These are phyloP conservation scores for Plasmodium billcollinsi DNA, from an alignment of 169 alveolate species.

Conservation along the genomic window DNA sequence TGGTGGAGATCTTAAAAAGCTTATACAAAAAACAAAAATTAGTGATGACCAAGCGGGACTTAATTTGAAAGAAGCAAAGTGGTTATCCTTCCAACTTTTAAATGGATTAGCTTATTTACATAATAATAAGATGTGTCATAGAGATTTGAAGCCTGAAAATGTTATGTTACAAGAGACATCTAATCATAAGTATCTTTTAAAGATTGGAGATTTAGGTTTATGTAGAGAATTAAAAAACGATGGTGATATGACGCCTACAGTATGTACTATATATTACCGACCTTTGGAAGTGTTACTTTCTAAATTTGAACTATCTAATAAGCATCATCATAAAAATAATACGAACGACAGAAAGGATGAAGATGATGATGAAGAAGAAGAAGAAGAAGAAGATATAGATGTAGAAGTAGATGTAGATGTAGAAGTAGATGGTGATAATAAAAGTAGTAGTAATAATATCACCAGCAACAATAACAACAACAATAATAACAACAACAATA, in stretches of 20 bases:
- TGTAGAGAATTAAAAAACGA: conserved; percentile 89
- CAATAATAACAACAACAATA: no score
- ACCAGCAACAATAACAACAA: no score
- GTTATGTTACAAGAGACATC: conserved; percentile 87
- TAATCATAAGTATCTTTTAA: conserved; percentile 81
- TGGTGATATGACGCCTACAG: conserved; percentile 92
- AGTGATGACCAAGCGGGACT: conserved; percentile 82
- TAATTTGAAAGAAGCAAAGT: conserved; percentile 87
- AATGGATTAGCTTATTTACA: conserved; percentile 98
- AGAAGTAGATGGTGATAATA: no score
- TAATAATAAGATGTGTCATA: conserved; percentile 90
- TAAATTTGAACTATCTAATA: conserved; percentile 67
- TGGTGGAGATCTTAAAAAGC: conserved; percentile 79
- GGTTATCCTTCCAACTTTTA: conserved; percentile 94
- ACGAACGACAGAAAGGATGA: not conserved
- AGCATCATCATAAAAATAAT: conserved; percentile 12
- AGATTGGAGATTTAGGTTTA: conserved; percentile 93
- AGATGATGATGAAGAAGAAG: no score
- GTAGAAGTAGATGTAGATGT: no score
- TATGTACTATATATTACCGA: conserved; percentile 91
- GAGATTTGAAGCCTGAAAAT: conserved; percentile 94
- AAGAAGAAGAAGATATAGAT: no score
- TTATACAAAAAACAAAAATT: conserved; percentile 64
- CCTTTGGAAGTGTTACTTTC: conserved; percentile 90
- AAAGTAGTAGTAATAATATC: no score